Conservation (phyloP, 495 filamentous ascomycete species). For the Aspergillus hancockii region DNA sequence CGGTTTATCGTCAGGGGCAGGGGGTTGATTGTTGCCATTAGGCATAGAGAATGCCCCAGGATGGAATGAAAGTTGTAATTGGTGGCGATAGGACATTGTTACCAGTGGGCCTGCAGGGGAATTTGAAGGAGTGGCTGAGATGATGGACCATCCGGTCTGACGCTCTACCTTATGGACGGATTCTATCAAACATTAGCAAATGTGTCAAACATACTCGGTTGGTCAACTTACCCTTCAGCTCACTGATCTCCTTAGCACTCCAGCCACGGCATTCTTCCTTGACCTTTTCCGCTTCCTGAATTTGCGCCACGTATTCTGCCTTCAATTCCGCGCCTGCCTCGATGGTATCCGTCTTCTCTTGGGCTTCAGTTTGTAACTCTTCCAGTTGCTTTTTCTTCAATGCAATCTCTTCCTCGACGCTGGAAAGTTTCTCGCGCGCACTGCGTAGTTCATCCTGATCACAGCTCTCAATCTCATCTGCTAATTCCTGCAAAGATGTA, state of each 20-base stretch:
- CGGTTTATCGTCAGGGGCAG: slow-evolving; percentile 17
- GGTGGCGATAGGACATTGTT: slow-evolving; percentile 75
- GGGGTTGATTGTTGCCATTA: slow-evolving; percentile 7
- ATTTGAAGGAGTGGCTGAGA: slow-evolving; percentile 53
- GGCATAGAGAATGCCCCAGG: slow-evolving; percentile 55
- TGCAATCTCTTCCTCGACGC: slow-evolving; percentile 65
- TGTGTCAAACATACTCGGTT: background rate
- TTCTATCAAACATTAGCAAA: slow-evolving; percentile 41
- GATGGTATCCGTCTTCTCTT: slow-evolving; percentile 62
- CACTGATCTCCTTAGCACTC: slow-evolving; percentile 74
- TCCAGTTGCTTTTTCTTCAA: slow-evolving; percentile 65
- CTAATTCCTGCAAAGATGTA: slow-evolving; percentile 63
- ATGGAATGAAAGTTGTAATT: slow-evolving; percentile 78
- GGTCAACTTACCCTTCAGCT: slow-evolving; percentile 63
- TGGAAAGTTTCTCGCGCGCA: slow-evolving; percentile 62
- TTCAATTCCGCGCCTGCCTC: slow-evolving; percentile 63
- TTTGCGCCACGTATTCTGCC: slow-evolving; percentile 67
- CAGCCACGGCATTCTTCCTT: slow-evolving; percentile 87
- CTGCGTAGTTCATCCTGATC: slow-evolving; percentile 75
- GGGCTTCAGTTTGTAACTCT: slow-evolving; percentile 61
- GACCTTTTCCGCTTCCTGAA: slow-evolving; percentile 79
- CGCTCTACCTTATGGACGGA: slow-evolving; percentile 68
- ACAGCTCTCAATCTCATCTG: slow-evolving; percentile 74
- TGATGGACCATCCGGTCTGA: slow-evolving; percentile 75
- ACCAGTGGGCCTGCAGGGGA: slow-evolving; percentile 51